Percentiles rank a stretch among this genome's conserved stretches.
phyloP scores from a whole-genome alignment of 805 yeast genomes.

The Saccharomycopsis oosterbeekiorum region DNA sequence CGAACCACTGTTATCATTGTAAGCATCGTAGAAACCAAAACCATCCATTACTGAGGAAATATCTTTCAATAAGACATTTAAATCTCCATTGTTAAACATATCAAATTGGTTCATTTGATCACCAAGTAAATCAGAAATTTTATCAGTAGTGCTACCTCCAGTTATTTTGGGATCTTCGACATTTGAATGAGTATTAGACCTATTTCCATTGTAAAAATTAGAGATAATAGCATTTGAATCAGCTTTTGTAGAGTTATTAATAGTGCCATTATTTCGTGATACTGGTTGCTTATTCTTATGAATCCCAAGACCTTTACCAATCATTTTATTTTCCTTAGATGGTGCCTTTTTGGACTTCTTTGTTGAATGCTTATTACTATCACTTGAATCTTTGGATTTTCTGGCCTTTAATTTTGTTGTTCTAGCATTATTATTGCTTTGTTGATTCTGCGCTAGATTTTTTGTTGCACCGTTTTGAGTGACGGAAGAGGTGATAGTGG shows the following conservation, averaged over 20 bases:
- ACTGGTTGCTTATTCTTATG: background rate
- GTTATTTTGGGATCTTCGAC: background rate
- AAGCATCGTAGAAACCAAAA: conserved; percentile 18
- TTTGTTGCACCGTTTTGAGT: background rate
- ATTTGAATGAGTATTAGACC: background rate
- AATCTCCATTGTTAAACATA: conserved; percentile 1
- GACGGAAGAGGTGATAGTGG: background rate
- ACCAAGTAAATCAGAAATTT: background rate
- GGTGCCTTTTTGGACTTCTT: background rate
- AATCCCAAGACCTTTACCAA: background rate
- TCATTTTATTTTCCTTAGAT: background rate
- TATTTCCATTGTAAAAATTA: background rate
- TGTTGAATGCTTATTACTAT: background rate
- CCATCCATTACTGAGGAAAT: conserved; percentile 18
- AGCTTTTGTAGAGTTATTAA: background rate
- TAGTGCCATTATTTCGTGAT: background rate
- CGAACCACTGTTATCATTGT: conserved; percentile 3
- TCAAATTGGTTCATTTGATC: background rate
- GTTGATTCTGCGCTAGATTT: background rate
- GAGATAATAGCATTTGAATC: background rate
- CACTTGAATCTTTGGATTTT: background rate
- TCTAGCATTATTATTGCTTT: background rate
- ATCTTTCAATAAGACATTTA: conserved; percentile 14
- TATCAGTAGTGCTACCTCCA: background rate
- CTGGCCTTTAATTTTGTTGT: background rate